Evolutionary conservation across 148 eudicot species (phyloP), one percentile per base, ranked within the genome.

Genomic region (Mesembryanthemum crystallinum): DNA sequence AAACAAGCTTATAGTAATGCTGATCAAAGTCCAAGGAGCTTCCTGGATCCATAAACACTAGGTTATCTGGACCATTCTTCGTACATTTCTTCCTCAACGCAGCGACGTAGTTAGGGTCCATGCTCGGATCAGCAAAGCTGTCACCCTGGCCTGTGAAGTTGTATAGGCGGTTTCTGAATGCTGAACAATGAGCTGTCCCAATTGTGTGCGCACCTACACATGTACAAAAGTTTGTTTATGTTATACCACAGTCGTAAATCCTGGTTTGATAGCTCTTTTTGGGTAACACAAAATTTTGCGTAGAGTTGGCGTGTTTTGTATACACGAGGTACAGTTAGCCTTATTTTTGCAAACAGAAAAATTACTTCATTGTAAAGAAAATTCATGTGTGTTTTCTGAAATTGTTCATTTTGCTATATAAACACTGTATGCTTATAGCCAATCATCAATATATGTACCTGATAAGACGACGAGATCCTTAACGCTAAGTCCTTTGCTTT

Each of bases 391-490:
- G 39, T 35, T 35, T 35, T 6, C 39, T 35, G 39, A 35, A n/a
- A n/a, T n/a, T n/a, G n/a, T n/a, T n/a, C n/a, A n/a, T n/a, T n/a
- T n/a, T n/a, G n/a, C n/a, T n/a, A n/a, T n/a, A n/a, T n/a, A n/a
- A n/a, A n/a, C n/a, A n/a, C n/a, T n/a, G n/a, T n/a, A n/a, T n/a
- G n/a, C 6, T 35, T 35, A 35, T 35, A 35, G 6, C 39, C 39
- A 0, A 39, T 45, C 0, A 45, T 45, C 11, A 0, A 39, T 45
- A 13, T 52, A 20, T 5, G 29, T 73, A 83, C 93, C 89, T 73
- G 92, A 89, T 15, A 89, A 81, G 47, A 89, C 90, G 20, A 72
- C 90, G 14, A 89, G 84, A 77, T 89, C 92, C 78, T 86, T 85
- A 1, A 70, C 76, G 25, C 62, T 87, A 23, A 89, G 80, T 12